Conservation (phyloP, 495 filamentous ascomycete genomes). For the Hyaloscypha variabilis region DNA sequence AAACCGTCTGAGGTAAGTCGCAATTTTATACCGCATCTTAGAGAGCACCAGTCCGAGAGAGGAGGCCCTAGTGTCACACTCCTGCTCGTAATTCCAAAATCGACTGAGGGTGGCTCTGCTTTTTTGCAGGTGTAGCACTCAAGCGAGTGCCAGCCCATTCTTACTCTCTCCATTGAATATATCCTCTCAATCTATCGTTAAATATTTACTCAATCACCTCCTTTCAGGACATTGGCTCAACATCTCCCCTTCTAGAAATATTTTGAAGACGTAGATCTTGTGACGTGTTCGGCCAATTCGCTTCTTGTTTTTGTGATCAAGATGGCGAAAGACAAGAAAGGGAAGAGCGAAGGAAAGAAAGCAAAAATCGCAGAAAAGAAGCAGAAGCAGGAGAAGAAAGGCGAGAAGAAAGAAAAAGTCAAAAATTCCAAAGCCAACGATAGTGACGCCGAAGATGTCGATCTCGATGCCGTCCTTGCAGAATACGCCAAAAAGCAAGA, state of each 20-base stretch:
- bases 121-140: background rate
- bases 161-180: background rate
- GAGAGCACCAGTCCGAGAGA: background rate
- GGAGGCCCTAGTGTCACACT: background rate
- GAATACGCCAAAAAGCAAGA: slow-evolving; percentile 86
- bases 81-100: background rate
- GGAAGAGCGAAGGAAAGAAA: slow-evolving; percentile 62
- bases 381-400: slow-evolving; percentile 64
- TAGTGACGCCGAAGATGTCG: slow-evolving; percentile 88
- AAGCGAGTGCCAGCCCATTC: background rate
- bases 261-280: background rate
- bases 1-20: background rate
- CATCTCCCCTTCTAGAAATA: background rate
- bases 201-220: background rate
- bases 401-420: slow-evolving; percentile 63
- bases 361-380: slow-evolving; percentile 64
- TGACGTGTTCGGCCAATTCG: background rate
- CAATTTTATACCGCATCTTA: background rate
- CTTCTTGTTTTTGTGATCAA: background rate
- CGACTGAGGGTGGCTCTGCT: background rate
- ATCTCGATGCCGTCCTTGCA: slow-evolving; percentile 93
- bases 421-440: slow-evolving; percentile 59
- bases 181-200: background rate
- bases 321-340: slow-evolving; percentile 65
- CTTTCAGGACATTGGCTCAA: background rate